A percentile compares a stretch with the other conserved stretches of the same genome.
Evolutionary conservation across 306 rosid species (phyloP).

Genomic region (Mimosa pudica): DNA sequence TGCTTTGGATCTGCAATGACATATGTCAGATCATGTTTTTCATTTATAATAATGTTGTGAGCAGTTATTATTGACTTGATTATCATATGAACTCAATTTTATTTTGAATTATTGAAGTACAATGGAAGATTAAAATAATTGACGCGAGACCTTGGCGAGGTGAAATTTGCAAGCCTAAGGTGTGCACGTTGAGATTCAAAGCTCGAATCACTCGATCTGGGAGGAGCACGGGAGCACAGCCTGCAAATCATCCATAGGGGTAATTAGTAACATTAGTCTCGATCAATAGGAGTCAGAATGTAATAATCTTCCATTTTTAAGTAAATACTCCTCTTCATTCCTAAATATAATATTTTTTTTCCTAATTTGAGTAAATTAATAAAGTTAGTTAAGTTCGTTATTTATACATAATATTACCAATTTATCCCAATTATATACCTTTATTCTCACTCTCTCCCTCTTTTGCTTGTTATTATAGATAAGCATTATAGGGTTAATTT

Average conservation of each 20-base stretch:
- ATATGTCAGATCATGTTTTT: neutral
- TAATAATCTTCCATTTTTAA: neutral
- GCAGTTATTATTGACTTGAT: neutral
- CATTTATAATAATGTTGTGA: neutral
- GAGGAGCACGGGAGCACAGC: constrained; percentile 58
- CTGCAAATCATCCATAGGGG: constrained; percentile 27
- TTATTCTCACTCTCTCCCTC: no score
- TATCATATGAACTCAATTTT: no score
- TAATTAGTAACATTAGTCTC: neutral
- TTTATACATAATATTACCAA: no score
- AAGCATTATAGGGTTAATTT: no score
- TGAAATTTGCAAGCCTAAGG: constrained; percentile 52
- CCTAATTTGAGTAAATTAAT: no score
- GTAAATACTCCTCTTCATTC: no score
- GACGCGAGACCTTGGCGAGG: constrained; percentile 45
- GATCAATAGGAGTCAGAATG: neutral
- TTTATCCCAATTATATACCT: no score
- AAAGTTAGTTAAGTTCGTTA: no score
- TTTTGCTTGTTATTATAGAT: no score
- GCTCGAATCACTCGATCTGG: constrained; percentile 65
- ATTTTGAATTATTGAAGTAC: neutral
- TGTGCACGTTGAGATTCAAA: constrained; percentile 59
- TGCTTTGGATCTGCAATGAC: constrained; percentile 38
- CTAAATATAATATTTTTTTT: no score
- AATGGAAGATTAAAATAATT: neutral